These are phyloP conservation scores for Salvia sclarea DNA, from an alignment of 305 asterid genomes.

Conservation along the genomic window DNA sequence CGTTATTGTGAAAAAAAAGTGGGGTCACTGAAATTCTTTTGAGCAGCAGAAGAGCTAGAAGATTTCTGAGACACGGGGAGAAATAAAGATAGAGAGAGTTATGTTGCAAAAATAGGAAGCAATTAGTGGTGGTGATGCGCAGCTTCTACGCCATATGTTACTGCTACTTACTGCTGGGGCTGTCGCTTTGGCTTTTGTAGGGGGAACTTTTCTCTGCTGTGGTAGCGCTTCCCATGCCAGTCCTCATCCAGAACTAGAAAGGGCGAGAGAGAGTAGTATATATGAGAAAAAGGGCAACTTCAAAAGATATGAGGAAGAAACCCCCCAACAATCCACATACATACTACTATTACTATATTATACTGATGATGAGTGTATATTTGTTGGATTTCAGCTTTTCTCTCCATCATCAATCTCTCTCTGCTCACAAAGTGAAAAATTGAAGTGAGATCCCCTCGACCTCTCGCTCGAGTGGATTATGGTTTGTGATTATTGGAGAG, in stretches of 20 bases:
- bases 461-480: too few relatives aligned
- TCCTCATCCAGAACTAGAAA: constrained; percentile 17
- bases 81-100: constrained; percentile 11
- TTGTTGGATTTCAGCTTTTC: constrained; percentile 5
- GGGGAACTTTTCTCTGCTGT: too few relatives aligned
- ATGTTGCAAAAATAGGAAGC: not conserved
- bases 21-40: constrained; percentile 52
- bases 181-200: constrained; percentile 42
- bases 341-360: too few relatives aligned
- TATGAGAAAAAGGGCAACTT: too few relatives aligned
- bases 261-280: constrained; percentile 16
- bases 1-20: constrained; percentile 27
- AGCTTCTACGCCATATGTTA: constrained; percentile 26
- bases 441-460: constrained; percentile 45
- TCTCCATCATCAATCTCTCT: constrained; percentile 3
- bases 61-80: constrained; percentile 28
- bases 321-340: too few relatives aligned
- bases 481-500: constrained; percentile 57
- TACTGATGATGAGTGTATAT: too few relatives aligned
- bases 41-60: constrained; percentile 45
- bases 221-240: constrained; percentile 41
- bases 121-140: constrained; percentile 21
- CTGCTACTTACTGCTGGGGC: constrained; percentile 37
- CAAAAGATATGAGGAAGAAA: too few relatives aligned
- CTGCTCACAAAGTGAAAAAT: constrained; percentile 24